Evolutionary conservation across 495 filamentous ascomycete genomes (phyloP).

Genomic region (Parmelia sp.): DNA sequence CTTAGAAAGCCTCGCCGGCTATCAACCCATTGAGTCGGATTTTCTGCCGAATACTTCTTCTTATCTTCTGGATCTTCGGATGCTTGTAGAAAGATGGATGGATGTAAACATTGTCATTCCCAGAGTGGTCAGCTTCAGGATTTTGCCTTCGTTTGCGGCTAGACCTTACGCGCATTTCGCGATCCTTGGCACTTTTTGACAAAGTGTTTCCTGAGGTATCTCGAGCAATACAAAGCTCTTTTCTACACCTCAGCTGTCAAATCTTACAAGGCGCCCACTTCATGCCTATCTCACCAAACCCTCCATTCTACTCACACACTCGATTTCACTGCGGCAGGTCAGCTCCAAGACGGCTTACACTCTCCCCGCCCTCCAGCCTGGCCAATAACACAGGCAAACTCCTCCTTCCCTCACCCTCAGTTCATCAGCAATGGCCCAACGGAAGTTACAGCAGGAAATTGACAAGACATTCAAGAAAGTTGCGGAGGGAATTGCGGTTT

Average conservation of each 20-base stretch:
- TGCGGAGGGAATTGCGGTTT: slow-evolving; percentile 80
- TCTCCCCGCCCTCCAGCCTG: slow-evolving; percentile 1
- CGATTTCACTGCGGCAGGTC: slow-evolving; percentile 11
- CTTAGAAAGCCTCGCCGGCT: background rate
- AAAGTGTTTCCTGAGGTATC: slow-evolving; percentile 4
- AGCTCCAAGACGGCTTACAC: slow-evolving; percentile 10
- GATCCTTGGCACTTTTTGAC: slow-evolving; percentile 14
- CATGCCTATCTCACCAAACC: slow-evolving; percentile 28
- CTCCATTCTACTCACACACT: slow-evolving; percentile 15
- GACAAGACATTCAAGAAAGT: slow-evolving; percentile 99
- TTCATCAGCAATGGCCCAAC: slow-evolving; percentile 66
- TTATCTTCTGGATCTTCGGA: background rate
- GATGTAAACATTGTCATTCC: background rate
- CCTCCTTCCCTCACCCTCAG: slow-evolving; percentile 8
- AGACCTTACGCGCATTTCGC: slow-evolving; percentile 16
- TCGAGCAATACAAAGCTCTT: background rate
- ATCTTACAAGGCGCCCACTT: slow-evolving; percentile 14
- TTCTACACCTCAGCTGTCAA: background rate
- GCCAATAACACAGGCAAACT: slow-evolving; percentile 4
- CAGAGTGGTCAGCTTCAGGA: background rate
- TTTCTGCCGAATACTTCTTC: too few relatives aligned
- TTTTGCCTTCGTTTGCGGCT: background rate
- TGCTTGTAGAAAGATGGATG: background rate
- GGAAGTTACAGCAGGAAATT: slow-evolving; percentile 94
- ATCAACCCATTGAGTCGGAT: background rate